phyloP scores from a whole-genome alignment of 2,329 filamentous ascomycete genomes.

The Arthroderma sp. region DNA sequence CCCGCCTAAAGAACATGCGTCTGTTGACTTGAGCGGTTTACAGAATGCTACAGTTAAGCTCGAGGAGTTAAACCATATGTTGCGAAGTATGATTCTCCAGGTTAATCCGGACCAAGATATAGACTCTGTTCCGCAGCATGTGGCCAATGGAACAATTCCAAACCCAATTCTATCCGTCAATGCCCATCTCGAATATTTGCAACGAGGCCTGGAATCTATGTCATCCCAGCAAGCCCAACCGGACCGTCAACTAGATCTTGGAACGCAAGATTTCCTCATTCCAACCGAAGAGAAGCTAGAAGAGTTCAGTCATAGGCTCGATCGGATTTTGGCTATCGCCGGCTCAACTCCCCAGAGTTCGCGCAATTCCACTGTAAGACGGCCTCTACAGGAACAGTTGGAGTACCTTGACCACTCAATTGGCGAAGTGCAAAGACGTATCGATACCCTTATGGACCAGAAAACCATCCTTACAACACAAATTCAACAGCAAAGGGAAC shows the following conservation, averaged over 20 bases:
- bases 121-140: slow-evolving; percentile 24
- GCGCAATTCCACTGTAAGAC: slow-evolving; percentile 44
- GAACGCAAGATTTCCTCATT: slow-evolving; percentile 15
- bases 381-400: slow-evolving; percentile 54
- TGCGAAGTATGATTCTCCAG: slow-evolving; percentile 53
- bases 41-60: slow-evolving; percentile 52
- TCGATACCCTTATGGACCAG: slow-evolving; percentile 70
- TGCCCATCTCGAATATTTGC: slow-evolving; percentile 57
- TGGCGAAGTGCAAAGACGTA: slow-evolving; percentile 61
- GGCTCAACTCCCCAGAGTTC: slow-evolving; percentile 32
- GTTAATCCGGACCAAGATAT: slow-evolving; percentile 23
- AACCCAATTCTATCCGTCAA: slow-evolving; percentile 25
- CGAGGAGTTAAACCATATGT: slow-evolving; percentile 51
- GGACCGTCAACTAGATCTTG: slow-evolving; percentile 1
- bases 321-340: slow-evolving; percentile 41
- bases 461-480: slow-evolving; percentile 80
- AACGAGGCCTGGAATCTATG: slow-evolving; percentile 50
- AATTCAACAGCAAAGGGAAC: slow-evolving; percentile 86
- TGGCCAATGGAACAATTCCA: slow-evolving; percentile 15
- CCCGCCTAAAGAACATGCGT: slow-evolving; percentile 6
- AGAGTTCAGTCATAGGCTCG: slow-evolving; percentile 51
- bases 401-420: slow-evolving; percentile 66
- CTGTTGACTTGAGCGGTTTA: slow-evolving; percentile 35
- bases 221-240: slow-evolving; percentile 34
- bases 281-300: slow-evolving; percentile 39